Evolutionary conservation across 306 rosid species (phyloP).

Genomic region (Arachis hypogaea): DNA sequence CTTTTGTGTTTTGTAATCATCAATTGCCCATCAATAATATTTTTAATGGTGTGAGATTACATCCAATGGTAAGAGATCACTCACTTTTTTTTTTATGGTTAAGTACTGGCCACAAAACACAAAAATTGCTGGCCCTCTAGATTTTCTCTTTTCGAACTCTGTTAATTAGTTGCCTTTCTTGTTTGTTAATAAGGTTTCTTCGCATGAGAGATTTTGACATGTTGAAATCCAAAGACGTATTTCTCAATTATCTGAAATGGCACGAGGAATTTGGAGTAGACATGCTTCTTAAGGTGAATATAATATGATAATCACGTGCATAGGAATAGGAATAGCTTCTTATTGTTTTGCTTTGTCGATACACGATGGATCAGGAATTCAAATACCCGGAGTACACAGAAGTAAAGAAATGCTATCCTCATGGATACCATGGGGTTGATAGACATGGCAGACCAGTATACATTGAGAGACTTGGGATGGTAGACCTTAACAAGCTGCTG

Average conservation of each 20-base stretch:
- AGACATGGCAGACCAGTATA: constrained; percentile 79
- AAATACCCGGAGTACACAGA: constrained; percentile 67
- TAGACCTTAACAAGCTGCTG: constrained; percentile 66
- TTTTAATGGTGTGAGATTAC: too few species aligned
- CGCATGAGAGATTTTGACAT: constrained; percentile 86
- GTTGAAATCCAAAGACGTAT: constrained; percentile 66
- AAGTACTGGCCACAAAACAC: too few species aligned
- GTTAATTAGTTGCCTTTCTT: background rate
- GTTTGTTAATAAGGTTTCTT: constrained; percentile 59
- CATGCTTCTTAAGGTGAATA: constrained; percentile 61
- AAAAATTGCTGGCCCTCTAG: too few species aligned
- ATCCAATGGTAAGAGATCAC: too few species aligned
- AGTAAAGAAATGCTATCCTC: constrained; percentile 86
- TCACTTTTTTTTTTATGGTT: too few species aligned
- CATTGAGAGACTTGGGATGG: constrained; percentile 79
- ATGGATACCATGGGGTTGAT: constrained; percentile 91
- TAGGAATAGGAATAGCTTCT: too few species aligned
- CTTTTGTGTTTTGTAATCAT: too few species aligned
- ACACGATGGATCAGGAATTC: constrained; percentile 62
- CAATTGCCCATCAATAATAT: too few species aligned
- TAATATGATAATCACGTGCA: background rate
- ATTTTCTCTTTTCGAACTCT: too few species aligned
- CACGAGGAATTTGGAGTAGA: constrained; percentile 73
- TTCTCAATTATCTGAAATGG: constrained; percentile 81
- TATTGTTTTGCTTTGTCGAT: background rate